Evolutionary conservation across 2,329 filamentous ascomycete species (phyloP), one percentile per base, ranked within the genome.

Genomic region (Aspergillus unguis): DNA sequence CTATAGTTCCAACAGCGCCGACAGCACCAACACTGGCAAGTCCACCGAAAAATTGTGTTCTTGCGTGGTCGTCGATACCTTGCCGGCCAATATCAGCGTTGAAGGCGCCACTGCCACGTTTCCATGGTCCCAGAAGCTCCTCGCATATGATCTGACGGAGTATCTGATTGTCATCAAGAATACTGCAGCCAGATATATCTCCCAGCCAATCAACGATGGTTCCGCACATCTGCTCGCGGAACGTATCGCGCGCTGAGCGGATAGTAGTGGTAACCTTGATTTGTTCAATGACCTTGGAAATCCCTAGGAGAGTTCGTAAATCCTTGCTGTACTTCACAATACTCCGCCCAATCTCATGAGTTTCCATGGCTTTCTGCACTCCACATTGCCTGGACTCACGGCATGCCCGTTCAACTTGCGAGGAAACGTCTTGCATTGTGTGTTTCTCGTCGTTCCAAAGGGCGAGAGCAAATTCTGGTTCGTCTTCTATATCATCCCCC

Each of bases 371-470:
- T 62, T 88, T 87, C 42, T 82, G 75, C 23, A 85, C 75, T 3
- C 90, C 92, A 56, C 90, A 87, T 4, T 77, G 78, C 55, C 80
- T 76, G 5, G 85, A 82, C 59, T 89, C 86, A 55, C 82, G 84
- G 75, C 94, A 99, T 45, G 94, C 94, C 58, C 92, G 83, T 3
- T 90, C 88, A 25, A 99, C 90, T 69, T 97, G 92, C 52, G 95
- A 85, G 60, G 86, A 81, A 5, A 99, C 92, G 68, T 99, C 94
- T 43, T 85, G 83, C 40, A 97, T 86, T 0, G 94, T 99, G 69
- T 99, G 94, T 71, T 99, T 99, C 74, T 99, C 94, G 59, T 99
- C 94, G 63, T 99, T 99, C 94, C 94, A 99, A 4, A 99, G 77
- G 11, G 96, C 77, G 41, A 99, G 76, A 4, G 89, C 87, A 70